phyloP scores from a whole-genome alignment of 208 protist genomes.

The Balamuthia mandrillaris region DNA sequence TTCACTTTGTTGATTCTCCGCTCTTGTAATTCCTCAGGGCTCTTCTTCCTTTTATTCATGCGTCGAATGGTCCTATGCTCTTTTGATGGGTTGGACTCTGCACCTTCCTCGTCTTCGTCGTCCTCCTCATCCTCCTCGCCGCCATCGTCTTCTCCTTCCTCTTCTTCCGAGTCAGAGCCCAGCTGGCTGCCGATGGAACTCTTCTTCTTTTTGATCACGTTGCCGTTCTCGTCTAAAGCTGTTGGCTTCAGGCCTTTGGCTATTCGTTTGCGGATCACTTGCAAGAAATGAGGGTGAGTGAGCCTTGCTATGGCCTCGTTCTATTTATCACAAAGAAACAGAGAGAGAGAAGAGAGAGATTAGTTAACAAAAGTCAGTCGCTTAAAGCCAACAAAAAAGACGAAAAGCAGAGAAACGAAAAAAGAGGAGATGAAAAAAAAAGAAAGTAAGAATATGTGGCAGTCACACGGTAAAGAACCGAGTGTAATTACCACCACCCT shows the following conservation, averaged over 20 bases:
- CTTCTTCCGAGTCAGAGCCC: too few relatives aligned
- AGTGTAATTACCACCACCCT: background rate
- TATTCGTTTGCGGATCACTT: slow-evolving; percentile 19
- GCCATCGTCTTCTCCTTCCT: too few relatives aligned
- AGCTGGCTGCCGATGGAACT: background rate
- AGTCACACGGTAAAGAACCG: too few relatives aligned
- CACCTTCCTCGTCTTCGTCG: background rate
- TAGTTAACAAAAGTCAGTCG: background rate
- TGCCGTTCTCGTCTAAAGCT: background rate
- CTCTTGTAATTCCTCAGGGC: too few relatives aligned
- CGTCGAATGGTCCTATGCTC: background rate
- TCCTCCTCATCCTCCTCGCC: background rate
- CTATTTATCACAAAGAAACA: background rate
- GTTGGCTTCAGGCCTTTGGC: background rate
- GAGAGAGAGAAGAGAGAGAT: background rate
- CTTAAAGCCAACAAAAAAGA: background rate
- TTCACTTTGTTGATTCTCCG: background rate
- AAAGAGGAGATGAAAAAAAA: background rate
- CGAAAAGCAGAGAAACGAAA: background rate
- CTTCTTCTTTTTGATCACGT: background rate
- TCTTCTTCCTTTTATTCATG: too few relatives aligned
- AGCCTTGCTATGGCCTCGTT: slow-evolving; percentile 17
- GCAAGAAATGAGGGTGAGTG: background rate
- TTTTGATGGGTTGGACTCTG: background rate
- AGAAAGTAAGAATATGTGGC: background rate